Evolutionary conservation across 345 rosid genomes (phyloP).

Genomic region (Populus deltoides): DNA sequence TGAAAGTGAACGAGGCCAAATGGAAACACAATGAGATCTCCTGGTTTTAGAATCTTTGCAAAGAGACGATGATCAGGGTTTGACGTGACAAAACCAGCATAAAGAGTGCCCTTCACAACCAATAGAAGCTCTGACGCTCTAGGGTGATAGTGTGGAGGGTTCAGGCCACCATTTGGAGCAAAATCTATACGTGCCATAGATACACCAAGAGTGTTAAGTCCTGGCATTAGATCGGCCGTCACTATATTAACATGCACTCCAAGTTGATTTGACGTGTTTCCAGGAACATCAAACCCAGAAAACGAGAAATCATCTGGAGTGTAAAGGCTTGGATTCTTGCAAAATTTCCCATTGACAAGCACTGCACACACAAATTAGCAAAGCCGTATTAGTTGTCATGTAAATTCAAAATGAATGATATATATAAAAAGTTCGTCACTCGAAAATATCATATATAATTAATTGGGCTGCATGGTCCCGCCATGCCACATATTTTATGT

Average conservation of each 20-base stretch:
- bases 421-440: background rate
- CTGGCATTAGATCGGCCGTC: background rate
- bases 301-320: background rate
- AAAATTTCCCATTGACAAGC: too few species aligned
- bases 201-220: background rate
- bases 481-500: background rate
- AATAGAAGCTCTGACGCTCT: slow-evolving; percentile 14
- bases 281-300: background rate
- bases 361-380: background rate
- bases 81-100: slow-evolving; percentile 18
- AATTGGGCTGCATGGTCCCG: background rate
- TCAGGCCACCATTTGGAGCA: slow-evolving; percentile 10
- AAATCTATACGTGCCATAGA: background rate
- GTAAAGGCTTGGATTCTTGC: too few species aligned
- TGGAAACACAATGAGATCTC: slow-evolving; percentile 23
- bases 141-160: slow-evolving; percentile 24
- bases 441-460: background rate
- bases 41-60: slow-evolving; percentile 7
- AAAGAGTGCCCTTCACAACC: slow-evolving; percentile 3
- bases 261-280: background rate
- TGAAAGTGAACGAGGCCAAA: slow-evolving; percentile 10
- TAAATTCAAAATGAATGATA: background rate
- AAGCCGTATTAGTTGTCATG: background rate
- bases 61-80: slow-evolving; percentile 11
- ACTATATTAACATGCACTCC: background rate